Base-by-base conservation (phyloP, 2,329 filamentous ascomycete species). In the Alternaria infectoria region DNA sequence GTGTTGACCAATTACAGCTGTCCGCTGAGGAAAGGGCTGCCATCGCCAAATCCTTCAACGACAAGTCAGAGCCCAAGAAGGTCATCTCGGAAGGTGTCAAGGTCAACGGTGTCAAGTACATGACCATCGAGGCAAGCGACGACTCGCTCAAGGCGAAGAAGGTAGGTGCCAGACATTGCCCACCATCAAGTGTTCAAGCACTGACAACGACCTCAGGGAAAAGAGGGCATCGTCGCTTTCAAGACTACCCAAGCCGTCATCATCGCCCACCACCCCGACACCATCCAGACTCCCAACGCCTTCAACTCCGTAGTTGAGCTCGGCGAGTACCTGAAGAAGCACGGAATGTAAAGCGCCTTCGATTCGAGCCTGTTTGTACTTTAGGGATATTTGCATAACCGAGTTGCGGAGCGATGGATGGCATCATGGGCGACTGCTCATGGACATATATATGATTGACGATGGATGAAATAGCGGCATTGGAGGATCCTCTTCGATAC, bases 191-290 rank as follows among this genome's bases (percentile, higher is more conserved):
- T 6, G n/a, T 9, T 13, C 40, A 40, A 28, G 36, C 44, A 55
- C 67, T 68, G 44, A 69, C 68, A 62, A 51, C n/a, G 3, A 55
- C 12, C 51, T 59, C 67, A 92, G 90, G 93, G 92, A 74, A 92
- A 90, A 79, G 88, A 90, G 79, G 96, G 96, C 70, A 83, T 97
- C 75, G 86, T 91, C 78, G 88, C 96, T 74, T 90, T 90, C 82
- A 97, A 96, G 86, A 96, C 95, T 75, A 90, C 87, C 77, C 91
- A 96, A 83, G 93, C 93, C 72, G 90, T 98, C 80, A 88, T 99
- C 79, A 83, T 99, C 79, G 91, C 89, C 72, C 93, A 97, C 85
- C 93, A 98, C 86, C 86, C 86, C 71, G 93, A 97, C 80, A 80
- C 81, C 66, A 84, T 90, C 72, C 86, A 91, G 80, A 92, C 91